Conservation (phyloP, 805 yeast species). For the Schizosaccharomyces pombe region DNA sequence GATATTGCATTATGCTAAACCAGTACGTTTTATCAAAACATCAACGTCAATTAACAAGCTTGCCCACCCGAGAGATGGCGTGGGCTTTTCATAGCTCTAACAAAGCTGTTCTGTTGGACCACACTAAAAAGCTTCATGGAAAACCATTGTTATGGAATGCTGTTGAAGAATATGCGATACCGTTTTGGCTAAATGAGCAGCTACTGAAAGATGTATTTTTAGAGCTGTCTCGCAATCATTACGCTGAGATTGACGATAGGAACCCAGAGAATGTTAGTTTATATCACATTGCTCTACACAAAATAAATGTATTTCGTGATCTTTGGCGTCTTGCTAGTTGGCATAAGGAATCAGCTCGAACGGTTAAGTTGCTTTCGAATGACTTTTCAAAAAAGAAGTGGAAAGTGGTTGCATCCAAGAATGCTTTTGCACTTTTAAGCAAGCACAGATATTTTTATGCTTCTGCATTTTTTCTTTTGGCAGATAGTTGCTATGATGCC, state of each 20-base stretch:
- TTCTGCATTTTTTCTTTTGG: constrained; percentile 68
- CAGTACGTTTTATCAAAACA: constrained; percentile 19
- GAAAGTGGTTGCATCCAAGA: constrained; percentile 73
- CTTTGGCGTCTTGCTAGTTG: constrained; percentile 61
- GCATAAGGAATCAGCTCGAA: constrained; percentile 62
- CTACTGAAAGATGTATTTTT: constrained; percentile 36
- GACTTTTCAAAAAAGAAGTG: constrained; percentile 58
- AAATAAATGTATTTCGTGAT: constrained; percentile 52
- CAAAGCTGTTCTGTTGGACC: constrained; percentile 37
- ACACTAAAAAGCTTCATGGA: constrained; percentile 23
- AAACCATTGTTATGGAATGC: constrained; percentile 35
- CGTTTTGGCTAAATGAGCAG: constrained; percentile 36
- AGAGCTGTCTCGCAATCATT: constrained; percentile 46
- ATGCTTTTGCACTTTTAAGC: constrained; percentile 74
- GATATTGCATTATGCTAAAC: constrained; percentile 49
- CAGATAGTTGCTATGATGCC: constrained; percentile 51
- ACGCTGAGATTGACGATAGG: constrained; percentile 26
- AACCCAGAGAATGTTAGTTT: constrained; percentile 60
- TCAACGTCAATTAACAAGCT: not conserved
- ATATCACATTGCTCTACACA: constrained; percentile 52
- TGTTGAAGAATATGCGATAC: constrained; percentile 36
- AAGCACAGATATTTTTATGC: constrained; percentile 75
- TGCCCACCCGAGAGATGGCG: constrained; percentile 50
- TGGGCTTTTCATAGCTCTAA: constrained; percentile 78
- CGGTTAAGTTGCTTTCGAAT: constrained; percentile 50